phyloP scores from a whole-genome alignment of 768 basidiomycete genomes.

The Psilocybe cyanescens region DNA sequence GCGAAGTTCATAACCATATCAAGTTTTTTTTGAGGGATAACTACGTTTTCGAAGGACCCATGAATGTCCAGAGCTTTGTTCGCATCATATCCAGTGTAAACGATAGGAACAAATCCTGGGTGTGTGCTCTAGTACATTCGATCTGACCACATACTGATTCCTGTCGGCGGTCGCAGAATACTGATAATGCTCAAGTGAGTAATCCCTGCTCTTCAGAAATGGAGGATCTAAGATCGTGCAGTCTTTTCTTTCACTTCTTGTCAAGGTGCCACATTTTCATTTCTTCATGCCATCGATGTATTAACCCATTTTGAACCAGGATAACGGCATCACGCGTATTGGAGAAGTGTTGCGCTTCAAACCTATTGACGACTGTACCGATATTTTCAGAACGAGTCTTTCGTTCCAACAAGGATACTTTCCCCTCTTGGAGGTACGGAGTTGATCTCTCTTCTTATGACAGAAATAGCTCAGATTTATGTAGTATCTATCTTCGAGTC shows the following conservation, averaged over 20 bases:
- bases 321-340: conserved; percentile 52
- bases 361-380: conserved; percentile 41
- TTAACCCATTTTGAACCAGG: conserved; percentile 31
- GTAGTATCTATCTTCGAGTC: conserved; percentile 62
- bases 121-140: conserved; percentile 20
- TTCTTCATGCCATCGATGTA: background rate
- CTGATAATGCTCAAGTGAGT: background rate
- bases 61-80: conserved; percentile 50
- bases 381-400: conserved; percentile 37
- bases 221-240: background rate
- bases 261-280: background rate
- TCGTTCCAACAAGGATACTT: conserved; percentile 51
- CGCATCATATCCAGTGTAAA: conserved; percentile 38
- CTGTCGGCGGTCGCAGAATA: background rate
- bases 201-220: background rate
- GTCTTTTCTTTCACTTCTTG: background rate
- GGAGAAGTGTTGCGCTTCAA: conserved; percentile 47
- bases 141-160: background rate
- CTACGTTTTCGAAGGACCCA: conserved; percentile 43
- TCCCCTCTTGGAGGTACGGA: conserved; percentile 50
- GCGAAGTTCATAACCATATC: conserved; percentile 47
- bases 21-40: conserved; percentile 44
- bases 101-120: conserved; percentile 43
- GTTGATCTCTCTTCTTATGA: background rate
- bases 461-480: background rate